phyloP scores from a whole-genome alignment of 805 yeast genomes.

The Zygotorulaspora sp. region DNA sequence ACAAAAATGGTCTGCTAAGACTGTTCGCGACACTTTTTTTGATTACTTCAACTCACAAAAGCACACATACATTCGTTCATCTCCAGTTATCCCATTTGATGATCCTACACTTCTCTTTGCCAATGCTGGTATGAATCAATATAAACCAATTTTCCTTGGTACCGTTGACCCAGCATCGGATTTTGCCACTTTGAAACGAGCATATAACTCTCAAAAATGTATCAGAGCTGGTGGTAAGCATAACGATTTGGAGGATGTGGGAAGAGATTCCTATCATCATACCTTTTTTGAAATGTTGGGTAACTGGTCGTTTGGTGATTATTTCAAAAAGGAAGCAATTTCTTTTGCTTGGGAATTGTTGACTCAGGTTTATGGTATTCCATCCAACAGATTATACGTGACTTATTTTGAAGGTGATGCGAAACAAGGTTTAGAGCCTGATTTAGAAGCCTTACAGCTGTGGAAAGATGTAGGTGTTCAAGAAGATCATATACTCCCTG shows the following conservation, averaged over 20 bases:
- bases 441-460: slow-evolving; percentile 81
- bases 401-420: slow-evolving; percentile 95
- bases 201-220: slow-evolving; percentile 95
- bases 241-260: slow-evolving; percentile 96
- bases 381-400: slow-evolving; percentile 78
- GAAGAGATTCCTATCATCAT: slow-evolving; percentile 96
- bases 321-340: slow-evolving; percentile 93
- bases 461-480: slow-evolving; percentile 88
- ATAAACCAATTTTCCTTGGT: slow-evolving; percentile 94
- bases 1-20: slow-evolving; percentile 47
- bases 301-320: slow-evolving; percentile 99
- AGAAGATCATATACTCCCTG: slow-evolving; percentile 91
- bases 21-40: slow-evolving; percentile 76
- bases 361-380: slow-evolving; percentile 78
- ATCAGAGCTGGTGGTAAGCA: slow-evolving; percentile 99
- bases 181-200: slow-evolving; percentile 77
- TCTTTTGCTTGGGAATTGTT: slow-evolving; percentile 85
- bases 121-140: slow-evolving; percentile 99
- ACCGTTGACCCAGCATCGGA: slow-evolving; percentile 94
- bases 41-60: slow-evolving; percentile 64
- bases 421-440: slow-evolving; percentile 79
- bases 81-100: slow-evolving; percentile 95
- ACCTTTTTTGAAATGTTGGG: slow-evolving; percentile 99
- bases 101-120: slow-evolving; percentile 96
- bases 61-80: slow-evolving; percentile 85